Base-by-base conservation (phyloP, 352 stramenopile genomes). In the Globisporangium cylindrosporum region DNA sequence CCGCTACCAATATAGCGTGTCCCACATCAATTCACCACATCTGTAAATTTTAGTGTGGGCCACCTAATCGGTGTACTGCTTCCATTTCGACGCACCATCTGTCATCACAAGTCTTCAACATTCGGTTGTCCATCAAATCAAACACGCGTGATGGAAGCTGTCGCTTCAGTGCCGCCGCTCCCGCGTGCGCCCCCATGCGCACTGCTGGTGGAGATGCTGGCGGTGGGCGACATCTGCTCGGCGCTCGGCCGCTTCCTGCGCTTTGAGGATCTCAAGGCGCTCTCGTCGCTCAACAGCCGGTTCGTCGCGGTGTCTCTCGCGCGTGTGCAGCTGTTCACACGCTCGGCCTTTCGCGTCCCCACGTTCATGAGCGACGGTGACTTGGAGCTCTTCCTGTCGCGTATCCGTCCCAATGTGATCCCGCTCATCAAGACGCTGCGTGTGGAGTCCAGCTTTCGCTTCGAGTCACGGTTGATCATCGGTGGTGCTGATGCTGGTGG, bases 391-490 rank as follows among this genome's bases (percentile, higher is more conserved):
- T 64, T 64, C 41, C 22, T 56, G 24, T 22, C 36, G 8, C 38
- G 36, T 14, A 56, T 64, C 24, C 41, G 15, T 3, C 24, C 59
- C 0, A 20, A 64, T 24, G n/a, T 38, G 25, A 2, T 64, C 9
- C 59, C 59, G 25, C 41, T 56, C 59, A 46, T 64, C 24, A 56
- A 20, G 29, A 34, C 7, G 8, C 24, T 64, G 41, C 4, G 59
- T 4, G 18, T 56, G 38, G 38, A 36, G 12, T 22, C 51, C 10
- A 22, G 10, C 24, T 18, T 58, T n/a, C 12, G 51, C 10, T 58
- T 58, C 22, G 12, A 58, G 24, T 22, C 12, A 22, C 24, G 10
- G 6, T 20, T 46, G 10, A 46, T 12, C 10, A 32, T 4, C 22
- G 5, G 10, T 7, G 4, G 10, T 57, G 10, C n/a, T 20, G 25